Evolutionary conservation across 2,329 filamentous ascomycete species (phyloP), one percentile per base, ranked within the genome.

Genomic region (Pseudogymnoascus verrucosus): DNA sequence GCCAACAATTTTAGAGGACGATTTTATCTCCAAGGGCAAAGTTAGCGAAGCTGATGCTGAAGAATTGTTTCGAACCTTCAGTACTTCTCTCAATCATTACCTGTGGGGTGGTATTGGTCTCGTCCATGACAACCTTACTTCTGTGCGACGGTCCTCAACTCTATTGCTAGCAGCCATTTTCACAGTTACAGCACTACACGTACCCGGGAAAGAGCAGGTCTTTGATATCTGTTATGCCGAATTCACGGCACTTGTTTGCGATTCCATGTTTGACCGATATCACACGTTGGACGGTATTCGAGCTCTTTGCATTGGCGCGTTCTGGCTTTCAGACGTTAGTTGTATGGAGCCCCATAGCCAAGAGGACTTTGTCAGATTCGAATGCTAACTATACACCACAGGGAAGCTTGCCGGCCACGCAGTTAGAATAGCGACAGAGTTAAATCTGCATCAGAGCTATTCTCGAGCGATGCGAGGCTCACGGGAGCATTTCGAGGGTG

Each of bases 371-470:
- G 23, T 54, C 6, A 5, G 12, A 21, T 11, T 42, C 31, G 21
- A 57, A 21, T 28, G 14, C 60, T 65, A 51, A 67, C 74, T 85
- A 1, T 83, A 81, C 8, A 85, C 4, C 21, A 14, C 21, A 68
- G 67, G 84, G 82, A 86, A 84, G 64, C 75, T 87, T 1, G 84
- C 82, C 2, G 84, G 84, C 0, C 78, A 83, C 67, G 82, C 82
- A 0, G 81, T 85, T 0, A 78, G 82, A 23, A 83, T 84, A 62
- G 82, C 82, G 3, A 84, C 82, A 0, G 82, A 85, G 68, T 74
- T 85, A 59, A 81, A 82, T 36, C 74, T 85, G 2, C 82, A 84
- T 67, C 80, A 82, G 64, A 81, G 78, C 63, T 82, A 80, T 64
- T 77, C 78, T 54, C 80, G 79, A 67, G 76, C 81, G 47, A 74